Evolutionary conservation across 148 eudicot genomes (phyloP).

Genomic region (Rhododendron ferrugineum): DNA sequence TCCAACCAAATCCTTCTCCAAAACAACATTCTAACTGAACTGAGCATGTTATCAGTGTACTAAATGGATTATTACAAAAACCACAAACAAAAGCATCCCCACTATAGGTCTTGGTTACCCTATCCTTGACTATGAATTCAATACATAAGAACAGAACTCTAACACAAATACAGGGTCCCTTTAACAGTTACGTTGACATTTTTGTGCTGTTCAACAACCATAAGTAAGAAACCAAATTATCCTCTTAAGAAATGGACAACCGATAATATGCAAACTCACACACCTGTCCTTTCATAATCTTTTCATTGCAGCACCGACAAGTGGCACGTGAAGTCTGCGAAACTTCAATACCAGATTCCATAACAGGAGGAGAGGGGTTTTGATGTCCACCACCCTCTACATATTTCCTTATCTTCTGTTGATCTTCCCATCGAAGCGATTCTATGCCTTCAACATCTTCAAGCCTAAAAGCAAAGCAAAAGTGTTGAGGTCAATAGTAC

Average conservation of each 20-base stretch:
- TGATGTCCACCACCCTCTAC: conserved; percentile 45
- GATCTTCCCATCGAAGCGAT: conserved; percentile 94
- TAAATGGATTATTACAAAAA: not conserved
- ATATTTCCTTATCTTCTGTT: conserved; percentile 71
- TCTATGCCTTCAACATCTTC: conserved; percentile 92
- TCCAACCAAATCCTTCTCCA: not conserved
- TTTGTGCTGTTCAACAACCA: not conserved
- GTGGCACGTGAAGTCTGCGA: conserved; percentile 80
- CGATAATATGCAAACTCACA: not conserved
- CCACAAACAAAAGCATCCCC: too few relatives aligned
- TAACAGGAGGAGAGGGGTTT: conserved; percentile 24
- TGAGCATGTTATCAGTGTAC: not conserved
- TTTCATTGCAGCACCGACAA: conserved; percentile 71
- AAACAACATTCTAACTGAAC: not conserved
- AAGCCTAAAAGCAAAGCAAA: conserved; percentile 30
- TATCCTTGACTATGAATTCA: too few relatives aligned
- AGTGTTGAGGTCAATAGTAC: conserved; percentile 2
- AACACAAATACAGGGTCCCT: too few relatives aligned
- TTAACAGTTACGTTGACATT: not conserved
- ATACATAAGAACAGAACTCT: not conserved
- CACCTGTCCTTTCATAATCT: conserved; percentile 93
- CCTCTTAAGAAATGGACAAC: not conserved
- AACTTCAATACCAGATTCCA: conserved; percentile 60
- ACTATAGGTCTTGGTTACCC: too few relatives aligned
- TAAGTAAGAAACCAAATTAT: not conserved